These are phyloP conservation scores for Saccharomyces hybrid DNA, from an alignment of 1,139 yeast species.

Conservation along the genomic window DNA sequence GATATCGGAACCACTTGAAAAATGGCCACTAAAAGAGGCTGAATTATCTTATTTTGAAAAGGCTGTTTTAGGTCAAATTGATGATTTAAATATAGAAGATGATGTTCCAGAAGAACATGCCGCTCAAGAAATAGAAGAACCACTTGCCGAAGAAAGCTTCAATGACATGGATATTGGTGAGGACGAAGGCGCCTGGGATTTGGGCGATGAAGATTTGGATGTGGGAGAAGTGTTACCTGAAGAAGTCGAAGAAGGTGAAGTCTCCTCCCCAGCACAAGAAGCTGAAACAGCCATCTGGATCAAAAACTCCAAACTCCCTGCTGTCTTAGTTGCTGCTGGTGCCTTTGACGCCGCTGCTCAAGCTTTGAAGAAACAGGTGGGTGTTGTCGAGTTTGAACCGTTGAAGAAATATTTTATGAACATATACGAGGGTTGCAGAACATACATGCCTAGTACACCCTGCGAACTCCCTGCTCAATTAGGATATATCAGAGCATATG, in stretches of 20 bases:
- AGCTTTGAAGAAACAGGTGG: constrained; percentile 80
- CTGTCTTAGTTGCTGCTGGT: constrained; percentile 93
- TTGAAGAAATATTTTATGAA: constrained; percentile 74
- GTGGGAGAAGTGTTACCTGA: constrained; percentile 57
- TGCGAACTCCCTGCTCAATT: constrained; percentile 62
- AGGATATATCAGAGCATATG: constrained; percentile 60
- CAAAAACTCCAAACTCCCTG: constrained; percentile 83
- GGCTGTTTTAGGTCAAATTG: constrained; percentile 74
- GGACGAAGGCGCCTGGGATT: constrained; percentile 54
- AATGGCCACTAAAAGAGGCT: constrained; percentile 81
- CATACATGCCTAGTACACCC: constrained; percentile 67
- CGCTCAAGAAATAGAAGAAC: constrained; percentile 34
- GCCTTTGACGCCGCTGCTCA: constrained; percentile 95
- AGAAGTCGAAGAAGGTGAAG: constrained; percentile 41
- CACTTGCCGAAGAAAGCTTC: constrained; percentile 7
- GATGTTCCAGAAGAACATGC: constrained; percentile 15
- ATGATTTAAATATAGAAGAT: constrained; percentile 42
- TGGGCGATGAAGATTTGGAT: constrained; percentile 56
- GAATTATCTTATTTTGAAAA: constrained; percentile 76
- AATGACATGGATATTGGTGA: constrained; percentile 38
- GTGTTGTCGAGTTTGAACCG: constrained; percentile 81
- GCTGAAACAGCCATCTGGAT: constrained; percentile 77
- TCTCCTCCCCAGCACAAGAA: constrained; percentile 30
- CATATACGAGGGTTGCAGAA: constrained; percentile 71
- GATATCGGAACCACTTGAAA: constrained; percentile 32